Evolutionary conservation across 257 asterid species (phyloP), one percentile per base, ranked within the genome.

Genomic region (Solanum appendiculatum): DNA sequence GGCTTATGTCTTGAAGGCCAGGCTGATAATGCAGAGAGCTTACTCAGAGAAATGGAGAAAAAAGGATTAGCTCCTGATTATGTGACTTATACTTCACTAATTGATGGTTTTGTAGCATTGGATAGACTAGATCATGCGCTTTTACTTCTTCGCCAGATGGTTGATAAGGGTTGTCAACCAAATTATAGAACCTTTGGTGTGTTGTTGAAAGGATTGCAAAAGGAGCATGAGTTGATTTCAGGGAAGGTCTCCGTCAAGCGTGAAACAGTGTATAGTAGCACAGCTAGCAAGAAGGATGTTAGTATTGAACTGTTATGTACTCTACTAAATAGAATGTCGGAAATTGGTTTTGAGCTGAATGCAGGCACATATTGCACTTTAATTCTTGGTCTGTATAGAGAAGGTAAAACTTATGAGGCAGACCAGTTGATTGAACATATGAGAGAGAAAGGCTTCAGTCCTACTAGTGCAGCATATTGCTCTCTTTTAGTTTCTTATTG

Each of bases 71-170:
- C 86, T 84, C 98, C 98, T 64, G 98, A 95, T 87, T 88, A 87
- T 89, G 98, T 96, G 84, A 92, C 96, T 7, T 96, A 93, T 92
- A 94, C 98, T 21, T 93, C 98, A 74, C 83, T 96, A 86, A 94
- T 95, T 40, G 93, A 94, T 90, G 99, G 99, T 33, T 93, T 92
- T 87, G 95, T 93, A 69, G 88, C 89, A 87, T 85, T 91, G 31
- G 95, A 94, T 90, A 93, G 94, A 89, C 84, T 94, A 83, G 91
- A 91, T 86, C 92, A 86, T 90, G 98, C 98, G 29, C 93, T 96
- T 89, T 91, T 87, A 29, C 91, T 93, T 88, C 95, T 95, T 91
- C 89, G 54, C 73, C 90, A 87, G 87, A 95, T 95, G 98, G 87
- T 94, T 82, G 77, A 84, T 89, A 86, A 92, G 6, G 98, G 97